phyloP scores from a whole-genome alignment of 2,329 filamentous ascomycete species.

The Arthrobotrys megalospora region DNA sequence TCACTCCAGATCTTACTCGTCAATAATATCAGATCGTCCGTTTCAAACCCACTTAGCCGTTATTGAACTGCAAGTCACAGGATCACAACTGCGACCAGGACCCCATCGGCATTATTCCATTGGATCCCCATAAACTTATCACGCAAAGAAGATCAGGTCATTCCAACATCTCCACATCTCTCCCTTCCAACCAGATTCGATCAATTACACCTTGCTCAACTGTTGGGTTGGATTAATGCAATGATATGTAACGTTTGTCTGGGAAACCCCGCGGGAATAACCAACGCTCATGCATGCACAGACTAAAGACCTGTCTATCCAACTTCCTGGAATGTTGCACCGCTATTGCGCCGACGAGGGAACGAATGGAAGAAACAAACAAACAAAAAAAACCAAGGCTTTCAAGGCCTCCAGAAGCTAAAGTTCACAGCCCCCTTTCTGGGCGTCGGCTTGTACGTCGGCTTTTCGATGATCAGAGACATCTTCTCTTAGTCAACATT shows the following conservation, averaged over 20 bases:
- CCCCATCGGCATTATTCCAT: not conserved
- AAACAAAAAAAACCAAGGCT: not conserved
- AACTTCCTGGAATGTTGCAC: slow-evolving; percentile 58
- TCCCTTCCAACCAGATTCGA: slow-evolving; percentile 21
- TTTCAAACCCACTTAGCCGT: slow-evolving; percentile 15
- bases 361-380: not conserved
- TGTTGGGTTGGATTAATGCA: slow-evolving; percentile 30
- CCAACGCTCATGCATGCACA: slow-evolving; percentile 47
- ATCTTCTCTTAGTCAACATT: slow-evolving; percentile 3
- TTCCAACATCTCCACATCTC: slow-evolving; percentile 7
- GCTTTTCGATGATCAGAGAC: slow-evolving; percentile 38
- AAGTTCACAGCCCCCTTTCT: slow-evolving; percentile 55
- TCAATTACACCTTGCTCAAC: not conserved
- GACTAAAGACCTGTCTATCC: slow-evolving; percentile 21
- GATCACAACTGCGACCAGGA: slow-evolving; percentile 13
- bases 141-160: slow-evolving; percentile 42
- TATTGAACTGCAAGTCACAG: slow-evolving; percentile 11
- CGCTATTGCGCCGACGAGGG: slow-evolving; percentile 5
- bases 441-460: slow-evolving; percentile 21
- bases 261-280: slow-evolving; percentile 20
- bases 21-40: slow-evolving; percentile 5
- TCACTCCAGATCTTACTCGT: not conserved
- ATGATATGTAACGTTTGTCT: slow-evolving; percentile 21
- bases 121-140: slow-evolving; percentile 3
- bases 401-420: slow-evolving; percentile 7